Conservation (phyloP, 306 rosid genomes). For the Pterocarpus macrocarpus region DNA sequence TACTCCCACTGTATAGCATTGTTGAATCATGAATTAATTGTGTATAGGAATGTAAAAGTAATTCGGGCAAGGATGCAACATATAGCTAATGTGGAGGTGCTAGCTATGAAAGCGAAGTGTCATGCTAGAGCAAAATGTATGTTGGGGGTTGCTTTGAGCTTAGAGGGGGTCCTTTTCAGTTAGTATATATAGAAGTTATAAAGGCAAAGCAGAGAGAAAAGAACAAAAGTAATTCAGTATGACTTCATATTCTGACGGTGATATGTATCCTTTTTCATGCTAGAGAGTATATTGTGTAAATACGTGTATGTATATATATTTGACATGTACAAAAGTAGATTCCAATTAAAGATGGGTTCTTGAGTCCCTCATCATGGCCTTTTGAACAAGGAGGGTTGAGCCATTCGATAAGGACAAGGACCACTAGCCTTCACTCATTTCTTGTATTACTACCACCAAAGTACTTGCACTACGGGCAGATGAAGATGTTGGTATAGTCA, state of each 20-base stretch:
- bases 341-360: conserved; percentile 21
- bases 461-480: conserved; percentile 46
- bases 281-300: not conserved
- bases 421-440: conserved; percentile 68
- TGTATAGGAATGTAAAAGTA: not conserved
- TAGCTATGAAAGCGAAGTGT: conserved; percentile 40
- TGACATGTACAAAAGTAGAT: conserved; percentile 29
- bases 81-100: conserved; percentile 13
- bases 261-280: not conserved
- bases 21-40: not conserved
- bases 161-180: conserved; percentile 27
- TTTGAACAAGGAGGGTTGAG: conserved; percentile 54
- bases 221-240: not conserved
- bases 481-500: conserved; percentile 61
- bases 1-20: too few species aligned
- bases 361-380: conserved; percentile 51
- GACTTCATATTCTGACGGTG: not conserved
- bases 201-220: not conserved
- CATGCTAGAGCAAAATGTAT: conserved; percentile 14
- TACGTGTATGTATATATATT: not conserved
- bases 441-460: conserved; percentile 60
- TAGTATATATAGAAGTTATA: not conserved
- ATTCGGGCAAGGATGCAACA: not conserved
- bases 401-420: conserved; percentile 56
- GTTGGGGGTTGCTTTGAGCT: conserved; percentile 22